These are phyloP conservation scores for Sarcomyxa edulis DNA, from an alignment of 768 basidiomycete genomes.

Conservation along the genomic window DNA sequence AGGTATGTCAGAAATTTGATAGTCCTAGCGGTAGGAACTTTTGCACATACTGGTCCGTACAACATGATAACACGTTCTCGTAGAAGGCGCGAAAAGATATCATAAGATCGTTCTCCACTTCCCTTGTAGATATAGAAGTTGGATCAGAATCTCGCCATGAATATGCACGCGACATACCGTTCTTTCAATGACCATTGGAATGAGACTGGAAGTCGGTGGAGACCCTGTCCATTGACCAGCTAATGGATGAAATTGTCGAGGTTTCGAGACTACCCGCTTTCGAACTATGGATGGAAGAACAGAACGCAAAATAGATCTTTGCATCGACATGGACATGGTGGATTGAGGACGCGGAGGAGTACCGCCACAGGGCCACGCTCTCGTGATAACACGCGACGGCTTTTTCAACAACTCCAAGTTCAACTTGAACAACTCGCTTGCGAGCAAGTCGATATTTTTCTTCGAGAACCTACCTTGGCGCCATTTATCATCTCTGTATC, in stretches of 20 bases:
- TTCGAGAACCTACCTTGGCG: too few relatives aligned
- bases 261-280: constrained; percentile 12
- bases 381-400: too few relatives aligned
- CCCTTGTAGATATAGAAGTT: too few relatives aligned
- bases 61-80: constrained; percentile 95
- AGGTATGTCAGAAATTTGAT: constrained; percentile 9
- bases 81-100: constrained; percentile 92
- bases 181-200: constrained; percentile 92
- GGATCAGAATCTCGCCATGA: neutral
- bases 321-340: too few relatives aligned
- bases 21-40: constrained; percentile 7
- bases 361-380: too few relatives aligned
- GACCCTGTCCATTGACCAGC: constrained; percentile 37
- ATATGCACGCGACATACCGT: constrained; percentile 48
- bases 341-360: too few relatives aligned
- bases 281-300: constrained; percentile 15
- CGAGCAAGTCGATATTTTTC: too few relatives aligned
- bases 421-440: too few relatives aligned
- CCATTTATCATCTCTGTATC: too few relatives aligned
- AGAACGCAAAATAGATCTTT: constrained; percentile 18
- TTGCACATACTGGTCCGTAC: constrained; percentile 72
- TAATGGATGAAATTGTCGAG: constrained; percentile 51
- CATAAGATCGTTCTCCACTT: constrained; percentile 86
- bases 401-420: too few relatives aligned
- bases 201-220: constrained; percentile 56